Base-by-base conservation (phyloP, 1,139 yeast species). In the Diutina scorzettiae region DNA sequence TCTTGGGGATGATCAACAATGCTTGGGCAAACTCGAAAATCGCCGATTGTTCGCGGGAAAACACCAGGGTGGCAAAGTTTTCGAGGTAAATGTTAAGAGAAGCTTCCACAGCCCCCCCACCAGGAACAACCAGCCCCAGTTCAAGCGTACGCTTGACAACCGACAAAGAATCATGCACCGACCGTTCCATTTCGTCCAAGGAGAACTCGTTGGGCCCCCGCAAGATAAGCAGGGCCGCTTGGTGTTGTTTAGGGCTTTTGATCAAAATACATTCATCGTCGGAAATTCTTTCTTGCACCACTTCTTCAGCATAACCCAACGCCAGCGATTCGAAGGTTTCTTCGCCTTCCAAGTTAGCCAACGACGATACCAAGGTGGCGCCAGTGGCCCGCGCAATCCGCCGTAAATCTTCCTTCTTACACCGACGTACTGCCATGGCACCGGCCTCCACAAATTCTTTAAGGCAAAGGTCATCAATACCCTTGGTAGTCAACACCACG, bases 321-420 rank as follows among this genome's bases (percentile, higher is more conserved):
- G 80, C 83, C 42, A 85, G 73, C 3, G 87, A 51, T 63, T 93
- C 99, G 58, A 89, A 93, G 30, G 93, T 86, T 63, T 93, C 99
- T 44, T 93, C 98, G 53, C 99, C 98, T 60, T 91, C 98, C 61
- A 93, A 72, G 58, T 93, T 91, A 45, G 96, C 81, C 75, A 93
- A 76, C 48, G 85, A 82, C 47, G 85, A 71, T 42, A 93, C 74
- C 55, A 93, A 68, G 3, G 96, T 84, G 34, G 96, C 99, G 46
- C 99, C 99, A 4, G 97, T 86, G 33, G 98, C 98, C 57, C 96
- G 78, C 9, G 98, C 97, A 53, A 93, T 91, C 68, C 98, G 78
- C 61, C 95, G 78, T 54, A 93, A 71, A 62, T 93, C 99, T 62
- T 91, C 98, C 60, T 87, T 89, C 64, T 87, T 86, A 71, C 97